Conservation (phyloP, 1,139 yeast genomes). For the Eremothecium cymbalariae region DNA sequence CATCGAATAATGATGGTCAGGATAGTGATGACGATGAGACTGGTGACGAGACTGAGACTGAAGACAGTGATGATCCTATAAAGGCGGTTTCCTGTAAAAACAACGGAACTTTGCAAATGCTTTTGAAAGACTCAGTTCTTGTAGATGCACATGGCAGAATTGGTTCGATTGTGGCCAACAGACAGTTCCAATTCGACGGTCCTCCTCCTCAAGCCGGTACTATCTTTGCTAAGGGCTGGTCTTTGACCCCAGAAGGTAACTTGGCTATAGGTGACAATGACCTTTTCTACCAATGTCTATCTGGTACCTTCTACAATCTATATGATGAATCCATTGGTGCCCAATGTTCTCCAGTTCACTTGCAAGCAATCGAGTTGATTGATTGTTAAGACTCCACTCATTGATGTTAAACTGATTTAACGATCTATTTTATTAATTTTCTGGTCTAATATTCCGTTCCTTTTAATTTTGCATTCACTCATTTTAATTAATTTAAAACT, state of each 20-base stretch:
- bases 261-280: conserved; percentile 61
- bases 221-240: conserved; percentile 77
- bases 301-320: conserved; percentile 76
- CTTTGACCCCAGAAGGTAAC: conserved; percentile 50
- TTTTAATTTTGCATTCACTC: background rate
- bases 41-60: conserved; percentile 17
- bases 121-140: conserved; percentile 45
- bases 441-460: background rate
- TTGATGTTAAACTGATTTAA: background rate
- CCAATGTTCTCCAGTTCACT: conserved; percentile 59
- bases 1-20: conserved; percentile 40
- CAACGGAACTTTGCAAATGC: conserved; percentile 46
- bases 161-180: conserved; percentile 77
- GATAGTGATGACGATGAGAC: conserved; percentile 28
- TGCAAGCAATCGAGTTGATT: conserved; percentile 56
- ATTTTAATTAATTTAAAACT: background rate
- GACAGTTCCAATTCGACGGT: conserved; percentile 84
- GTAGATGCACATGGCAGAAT: conserved; percentile 60
- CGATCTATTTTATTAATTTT: background rate
- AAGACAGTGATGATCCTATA: conserved; percentile 34
- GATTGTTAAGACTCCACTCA: conserved; percentile 38
- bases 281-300: conserved; percentile 69
- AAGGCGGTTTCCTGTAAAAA: conserved; percentile 42
- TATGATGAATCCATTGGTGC: conserved; percentile 60
- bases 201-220: conserved; percentile 86